Base-by-base conservation (phyloP, 345 rosid genomes). In the Populus simonii region DNA sequence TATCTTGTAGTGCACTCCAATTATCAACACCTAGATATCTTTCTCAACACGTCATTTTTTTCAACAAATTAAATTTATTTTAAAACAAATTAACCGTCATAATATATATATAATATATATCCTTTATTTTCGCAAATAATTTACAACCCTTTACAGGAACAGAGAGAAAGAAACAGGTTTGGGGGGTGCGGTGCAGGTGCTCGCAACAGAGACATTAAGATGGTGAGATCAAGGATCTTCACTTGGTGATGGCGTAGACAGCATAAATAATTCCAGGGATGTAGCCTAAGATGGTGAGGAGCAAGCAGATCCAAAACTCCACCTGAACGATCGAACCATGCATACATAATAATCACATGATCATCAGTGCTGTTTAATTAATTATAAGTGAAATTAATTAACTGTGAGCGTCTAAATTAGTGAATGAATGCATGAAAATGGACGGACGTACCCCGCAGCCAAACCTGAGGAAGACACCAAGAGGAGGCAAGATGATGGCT, bases 281-380 rank as follows among this genome's bases (percentile, higher is more conserved):
- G 75, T 88, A 94, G 2, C 98, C 96, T 1, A 92, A 66, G 9
- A 94, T 18, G 17, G 96, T 92, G 47, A 94, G 83, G 2, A 91
- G 9, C 84, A 94, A 83, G 84, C 97, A 94, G 87, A 94, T 94
- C 98, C 98, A 93, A 74, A 93, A 92, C 87, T 92, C 94, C 55
- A 55, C 85, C 97, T 93, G 80, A 10, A 35, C 27, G 6, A 31
- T 31, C 33, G 3, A 16, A 9, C 7, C 70, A 47, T 3, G 27
- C 18, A 1, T 38, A 38, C 8, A 38, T 33, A 33, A 33, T 4
- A 33, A 7, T 6, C 39, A 38, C 39, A 38, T 1, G 20, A 68
- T 31, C 43, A 68, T 33, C 36, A 33, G 36, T 33, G 33, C 10
- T 22, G 10, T 22, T 39, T 7, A 9, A 13, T 9, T 41, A 41